These are phyloP conservation scores for Apophysomyces sp. DNA, from an alignment of 371 early-diverging fungal genomes.

Conservation along the genomic window DNA sequence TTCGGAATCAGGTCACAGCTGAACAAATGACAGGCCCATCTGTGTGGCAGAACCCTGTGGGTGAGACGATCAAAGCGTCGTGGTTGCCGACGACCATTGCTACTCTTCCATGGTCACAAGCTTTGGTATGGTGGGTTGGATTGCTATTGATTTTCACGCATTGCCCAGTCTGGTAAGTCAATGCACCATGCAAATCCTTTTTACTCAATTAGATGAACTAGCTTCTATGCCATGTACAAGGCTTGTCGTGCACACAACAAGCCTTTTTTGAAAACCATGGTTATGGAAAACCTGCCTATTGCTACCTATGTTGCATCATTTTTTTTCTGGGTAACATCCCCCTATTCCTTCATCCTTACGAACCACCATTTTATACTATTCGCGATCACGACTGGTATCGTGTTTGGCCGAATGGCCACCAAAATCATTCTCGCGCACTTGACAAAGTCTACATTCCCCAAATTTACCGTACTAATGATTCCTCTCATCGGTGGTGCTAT, in stretches of 20 bases:
- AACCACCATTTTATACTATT: constrained; percentile 73
- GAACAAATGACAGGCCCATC: constrained; percentile 20
- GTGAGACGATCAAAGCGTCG: constrained; percentile 19
- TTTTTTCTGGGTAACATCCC: constrained; percentile 69
- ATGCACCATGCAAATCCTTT: not conserved
- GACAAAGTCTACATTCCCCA: constrained; percentile 77
- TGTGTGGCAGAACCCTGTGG: constrained; percentile 30
- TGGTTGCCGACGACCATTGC: constrained; percentile 30
- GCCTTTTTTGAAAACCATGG: constrained; percentile 58
- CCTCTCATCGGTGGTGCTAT: constrained; percentile 77
- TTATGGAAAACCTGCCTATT: constrained; percentile 67
- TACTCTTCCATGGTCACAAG: constrained; percentile 45
- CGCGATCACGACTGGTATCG: constrained; percentile 71
- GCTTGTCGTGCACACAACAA: constrained; percentile 66
- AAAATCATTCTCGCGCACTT: constrained; percentile 89
- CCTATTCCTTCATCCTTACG: constrained; percentile 63
- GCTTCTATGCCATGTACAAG: constrained; percentile 60
- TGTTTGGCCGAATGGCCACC: constrained; percentile 88
- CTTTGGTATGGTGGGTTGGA: constrained; percentile 57
- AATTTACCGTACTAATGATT: constrained; percentile 70
- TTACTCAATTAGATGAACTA: constrained; percentile 4
- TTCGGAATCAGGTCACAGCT: not conserved
- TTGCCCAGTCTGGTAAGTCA: constrained; percentile 62
- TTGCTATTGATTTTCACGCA: constrained; percentile 66
- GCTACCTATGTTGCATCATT: constrained; percentile 53